phyloP scores from a whole-genome alignment of 2,329 filamentous ascomycete species.

The Colletotrichum godetiae region DNA sequence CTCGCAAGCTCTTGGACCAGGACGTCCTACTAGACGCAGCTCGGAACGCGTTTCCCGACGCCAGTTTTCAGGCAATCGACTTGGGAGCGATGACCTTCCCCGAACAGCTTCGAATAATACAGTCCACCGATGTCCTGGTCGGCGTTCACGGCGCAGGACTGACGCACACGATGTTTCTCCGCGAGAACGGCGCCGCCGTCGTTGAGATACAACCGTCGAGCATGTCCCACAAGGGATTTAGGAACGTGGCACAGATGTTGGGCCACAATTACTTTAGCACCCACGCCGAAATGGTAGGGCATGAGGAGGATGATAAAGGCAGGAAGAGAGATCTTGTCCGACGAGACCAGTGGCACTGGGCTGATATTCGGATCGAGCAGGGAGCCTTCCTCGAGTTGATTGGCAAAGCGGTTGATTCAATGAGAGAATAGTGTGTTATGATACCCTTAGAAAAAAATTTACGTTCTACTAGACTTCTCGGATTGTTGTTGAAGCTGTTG shows the following conservation, averaged over 20 bases:
- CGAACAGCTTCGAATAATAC: slow-evolving; percentile 49
- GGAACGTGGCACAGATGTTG: slow-evolving; percentile 52
- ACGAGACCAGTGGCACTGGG: not conserved
- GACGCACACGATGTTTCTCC: slow-evolving; percentile 55
- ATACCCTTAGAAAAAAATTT: too few species aligned
- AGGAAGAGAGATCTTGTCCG: not conserved
- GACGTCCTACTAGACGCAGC: slow-evolving; percentile 12
- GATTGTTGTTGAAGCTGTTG: too few species aligned
- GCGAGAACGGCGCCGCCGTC: slow-evolving; percentile 44
- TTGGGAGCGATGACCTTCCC: slow-evolving; percentile 50
- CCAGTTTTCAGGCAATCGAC: slow-evolving; percentile 44
- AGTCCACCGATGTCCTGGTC: slow-evolving; percentile 53
- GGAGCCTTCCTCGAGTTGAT: too few species aligned
- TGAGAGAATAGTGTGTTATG: too few species aligned
- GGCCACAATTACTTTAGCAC: slow-evolving; percentile 51
- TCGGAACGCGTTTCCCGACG: slow-evolving; percentile 38
- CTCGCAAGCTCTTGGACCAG: slow-evolving; percentile 45
- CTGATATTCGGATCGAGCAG: too few species aligned
- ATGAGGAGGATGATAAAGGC: not conserved
- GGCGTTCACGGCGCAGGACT: slow-evolving; percentile 57
- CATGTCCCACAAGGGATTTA: slow-evolving; percentile 50
- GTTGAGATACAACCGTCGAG: slow-evolving; percentile 55
- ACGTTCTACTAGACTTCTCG: too few species aligned
- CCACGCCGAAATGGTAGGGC: slow-evolving; percentile 41
- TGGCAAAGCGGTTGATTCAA: too few species aligned